Conservation (phyloP, 164 flowering plant species). For the Dillenia turbinata region DNA sequence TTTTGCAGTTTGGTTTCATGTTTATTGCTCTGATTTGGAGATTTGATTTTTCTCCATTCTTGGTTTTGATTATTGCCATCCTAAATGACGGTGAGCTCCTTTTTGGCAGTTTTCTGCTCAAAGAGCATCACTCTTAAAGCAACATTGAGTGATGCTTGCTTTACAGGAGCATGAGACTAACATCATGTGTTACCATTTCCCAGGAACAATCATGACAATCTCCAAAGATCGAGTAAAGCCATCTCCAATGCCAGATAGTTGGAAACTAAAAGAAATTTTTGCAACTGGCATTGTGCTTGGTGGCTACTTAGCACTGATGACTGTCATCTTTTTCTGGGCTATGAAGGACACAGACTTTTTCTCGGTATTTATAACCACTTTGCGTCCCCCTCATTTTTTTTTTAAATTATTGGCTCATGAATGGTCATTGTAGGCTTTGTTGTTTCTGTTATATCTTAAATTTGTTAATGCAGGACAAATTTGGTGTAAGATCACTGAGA, state of each 20-base stretch:
- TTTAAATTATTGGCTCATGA: not conserved
- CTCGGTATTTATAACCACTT: slow-evolving; percentile 40
- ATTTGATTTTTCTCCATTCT: slow-evolving; percentile 91
- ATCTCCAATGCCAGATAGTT: slow-evolving; percentile 94
- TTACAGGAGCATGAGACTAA: not conserved
- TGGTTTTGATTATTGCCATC: slow-evolving; percentile 97
- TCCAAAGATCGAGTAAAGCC: slow-evolving; percentile 97
- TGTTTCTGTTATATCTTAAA: not conserved
- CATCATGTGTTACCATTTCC: slow-evolving; percentile 4
- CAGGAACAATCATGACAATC: slow-evolving; percentile 98
- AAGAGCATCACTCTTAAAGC: not conserved
- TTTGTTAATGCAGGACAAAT: slow-evolving; percentile 49
- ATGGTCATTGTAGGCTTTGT: not conserved
- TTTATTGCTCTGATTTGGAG: slow-evolving; percentile 91
- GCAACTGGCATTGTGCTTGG: slow-evolving; percentile 95
- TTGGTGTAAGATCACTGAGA: slow-evolving; percentile 44
- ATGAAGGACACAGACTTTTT: slow-evolving; percentile 74
- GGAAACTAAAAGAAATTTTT: slow-evolving; percentile 93
- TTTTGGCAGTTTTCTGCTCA: not conserved
- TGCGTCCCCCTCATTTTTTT: not conserved
- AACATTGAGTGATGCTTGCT: not conserved
- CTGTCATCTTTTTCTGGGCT: slow-evolving; percentile 87
- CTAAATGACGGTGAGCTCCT: slow-evolving; percentile 76
- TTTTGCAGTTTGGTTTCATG: slow-evolving; percentile 86
- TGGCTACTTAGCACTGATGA: slow-evolving; percentile 84